A percentile compares a stretch with the other conserved stretches of the same genome.
These are phyloP conservation scores for Corymbia maculata DNA, from an alignment of 345 rosid genomes.

Conservation along the genomic window DNA sequence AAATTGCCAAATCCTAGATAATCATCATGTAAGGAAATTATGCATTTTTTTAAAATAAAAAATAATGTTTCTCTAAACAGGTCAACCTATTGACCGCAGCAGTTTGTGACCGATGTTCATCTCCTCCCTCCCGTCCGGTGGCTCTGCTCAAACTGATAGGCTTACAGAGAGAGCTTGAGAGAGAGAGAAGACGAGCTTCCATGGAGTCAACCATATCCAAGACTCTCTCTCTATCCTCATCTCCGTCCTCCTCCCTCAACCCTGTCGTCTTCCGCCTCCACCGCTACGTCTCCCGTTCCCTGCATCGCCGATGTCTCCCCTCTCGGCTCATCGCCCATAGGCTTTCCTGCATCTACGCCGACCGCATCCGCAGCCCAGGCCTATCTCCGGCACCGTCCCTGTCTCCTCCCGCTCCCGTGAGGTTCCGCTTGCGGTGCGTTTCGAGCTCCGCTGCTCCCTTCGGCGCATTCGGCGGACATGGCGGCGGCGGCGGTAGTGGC, in stretches of 20 bases:
- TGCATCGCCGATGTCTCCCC: background rate
- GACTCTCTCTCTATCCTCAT: background rate
- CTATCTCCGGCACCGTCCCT: background rate
- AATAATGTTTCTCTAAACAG: too few species aligned
- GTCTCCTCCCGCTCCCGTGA: background rate
- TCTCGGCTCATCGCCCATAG: slow-evolving; percentile 9
- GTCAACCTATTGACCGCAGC: too few species aligned
- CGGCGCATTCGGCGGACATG: slow-evolving; percentile 20
- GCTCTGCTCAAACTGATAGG: too few species aligned
- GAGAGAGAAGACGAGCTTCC: background rate
- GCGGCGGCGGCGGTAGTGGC: slow-evolving; percentile 22
- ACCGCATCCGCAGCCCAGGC: slow-evolving; percentile 2
- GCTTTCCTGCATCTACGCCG: slow-evolving; percentile 20
- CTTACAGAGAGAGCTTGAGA: background rate
- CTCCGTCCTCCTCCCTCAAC: background rate
- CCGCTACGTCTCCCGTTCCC: background rate
- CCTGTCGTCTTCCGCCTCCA: background rate
- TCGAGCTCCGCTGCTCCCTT: slow-evolving; percentile 44
- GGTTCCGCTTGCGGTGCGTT: slow-evolving; percentile 20
- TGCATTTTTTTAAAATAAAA: too few species aligned
- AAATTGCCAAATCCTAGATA: background rate
- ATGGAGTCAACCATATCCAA: slow-evolving; percentile 6
- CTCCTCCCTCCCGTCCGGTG: too few species aligned
- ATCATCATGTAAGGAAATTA: background rate
- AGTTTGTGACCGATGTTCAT: too few species aligned